Conservation (phyloP, 306 rosid species). For the Quercus dentata region DNA sequence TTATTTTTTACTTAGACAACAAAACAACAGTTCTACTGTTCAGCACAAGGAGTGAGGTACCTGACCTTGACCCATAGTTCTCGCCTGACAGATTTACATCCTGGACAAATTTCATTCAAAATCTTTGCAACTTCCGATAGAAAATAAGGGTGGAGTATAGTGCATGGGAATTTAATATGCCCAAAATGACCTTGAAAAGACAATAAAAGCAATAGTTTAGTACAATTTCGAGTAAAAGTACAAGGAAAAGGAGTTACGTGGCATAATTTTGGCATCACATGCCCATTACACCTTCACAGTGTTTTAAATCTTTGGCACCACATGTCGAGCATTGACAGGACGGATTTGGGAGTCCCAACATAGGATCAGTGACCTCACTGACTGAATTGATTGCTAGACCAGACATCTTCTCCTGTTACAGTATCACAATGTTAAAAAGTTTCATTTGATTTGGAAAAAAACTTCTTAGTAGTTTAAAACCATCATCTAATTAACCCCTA, state of each 20-base stretch:
- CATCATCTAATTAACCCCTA: not conserved
- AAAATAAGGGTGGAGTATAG: conserved; percentile 74
- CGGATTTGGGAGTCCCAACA: conserved; percentile 83
- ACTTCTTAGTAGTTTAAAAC: not conserved
- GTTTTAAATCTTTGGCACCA: conserved; percentile 48
- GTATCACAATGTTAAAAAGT: conserved; percentile 15
- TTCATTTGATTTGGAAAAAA: not conserved
- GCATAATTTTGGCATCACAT: conserved; percentile 14
- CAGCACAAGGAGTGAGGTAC: conserved; percentile 32
- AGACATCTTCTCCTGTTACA: conserved; percentile 61
- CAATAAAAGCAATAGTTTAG: conserved; percentile 24
- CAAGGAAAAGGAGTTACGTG: conserved; percentile 15
- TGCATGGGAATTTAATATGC: conserved; percentile 58
- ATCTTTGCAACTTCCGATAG: conserved; percentile 72
- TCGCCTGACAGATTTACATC: conserved; percentile 63
- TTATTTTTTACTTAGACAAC: not conserved
- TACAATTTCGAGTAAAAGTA: conserved; percentile 10
- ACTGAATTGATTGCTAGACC: conserved; percentile 46
- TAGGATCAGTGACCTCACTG: conserved; percentile 71
- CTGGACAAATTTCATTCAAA: conserved; percentile 81
- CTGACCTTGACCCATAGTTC: conserved; percentile 68
- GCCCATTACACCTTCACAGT: conserved; percentile 69
- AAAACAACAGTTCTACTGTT: not conserved
- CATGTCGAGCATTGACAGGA: conserved; percentile 70
- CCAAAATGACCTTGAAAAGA: conserved; percentile 87